Base-by-base conservation (phyloP, 2,329 filamentous ascomycete species). In the Penicillium sp. region DNA sequence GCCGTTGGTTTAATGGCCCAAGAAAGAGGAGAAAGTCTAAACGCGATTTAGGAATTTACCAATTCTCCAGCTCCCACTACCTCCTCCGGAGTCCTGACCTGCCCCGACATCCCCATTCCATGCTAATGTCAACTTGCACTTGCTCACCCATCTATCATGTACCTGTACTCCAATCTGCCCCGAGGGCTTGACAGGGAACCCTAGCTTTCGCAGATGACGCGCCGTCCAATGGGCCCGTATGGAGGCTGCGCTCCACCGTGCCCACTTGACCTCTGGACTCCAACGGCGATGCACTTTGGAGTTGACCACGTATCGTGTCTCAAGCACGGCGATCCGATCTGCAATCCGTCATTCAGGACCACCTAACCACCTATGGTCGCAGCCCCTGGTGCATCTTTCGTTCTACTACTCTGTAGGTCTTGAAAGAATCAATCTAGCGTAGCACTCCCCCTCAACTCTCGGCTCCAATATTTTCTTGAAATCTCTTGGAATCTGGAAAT, bases 251-350 rank as follows among this genome's bases (percentile, higher is more conserved):
- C 44, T 47, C 50, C 56, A 56, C 56, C 33, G 21, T 32, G 18
- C 42, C 55, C 43, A 54, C 51, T 41, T 24, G 36, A 47, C 29
- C 32, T 47, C 42, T 36, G 20, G 49, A 43, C 30, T 46, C 46
- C 48, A 61, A 61, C 59, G 58, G 54, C 37, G 54, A 57, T 54
- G 48, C 48, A 52, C 48, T 60, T 51, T 52, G 34, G 46, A 56
- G 46, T 52, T 51, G 53, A 61, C 56, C 59, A 62, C 57, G 59
- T 60, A 61, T 41, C 24, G 37, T 56, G 50, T 57, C 50, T 61
- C 58, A 59, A 59, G 51, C 51, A 49, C 51, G 59, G 52, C 61
- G 59, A 63, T 63, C 61, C 29, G 61, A 63, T 62, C 59, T 63
- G 61, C 61, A 62, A 55, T 55, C 56, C 57, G 51, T 59, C 59